phyloP scores from a whole-genome alignment of 1,139 yeast genomes.

The Pneumocystis canis region DNA sequence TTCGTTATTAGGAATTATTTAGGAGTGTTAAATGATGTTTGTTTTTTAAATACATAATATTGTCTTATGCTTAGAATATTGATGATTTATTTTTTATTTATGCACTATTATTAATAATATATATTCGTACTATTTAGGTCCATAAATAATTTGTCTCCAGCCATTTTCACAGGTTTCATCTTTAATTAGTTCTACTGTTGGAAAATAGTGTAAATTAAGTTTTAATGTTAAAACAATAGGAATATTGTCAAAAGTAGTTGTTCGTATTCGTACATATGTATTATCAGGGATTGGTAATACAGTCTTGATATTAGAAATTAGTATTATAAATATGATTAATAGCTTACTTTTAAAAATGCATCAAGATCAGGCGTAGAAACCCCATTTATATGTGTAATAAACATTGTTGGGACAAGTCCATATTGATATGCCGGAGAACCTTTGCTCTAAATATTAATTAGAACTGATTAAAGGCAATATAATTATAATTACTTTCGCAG shows the following conservation, averaged over 20 bases:
- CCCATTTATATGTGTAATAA: constrained; percentile 81
- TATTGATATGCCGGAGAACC: constrained; percentile 83
- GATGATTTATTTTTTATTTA: background rate
- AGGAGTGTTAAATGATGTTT: background rate
- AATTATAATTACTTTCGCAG: constrained; percentile 26
- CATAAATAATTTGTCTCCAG: background rate
- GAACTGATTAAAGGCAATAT: background rate
- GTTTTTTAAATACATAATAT: background rate
- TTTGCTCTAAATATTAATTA: constrained; percentile 29
- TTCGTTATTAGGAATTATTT: too few species aligned
- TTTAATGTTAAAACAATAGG: constrained; percentile 76
- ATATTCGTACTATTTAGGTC: background rate
- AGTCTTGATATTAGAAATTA: constrained; percentile 21
- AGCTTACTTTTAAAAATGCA: constrained; percentile 34
- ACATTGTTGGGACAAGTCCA: constrained; percentile 64
- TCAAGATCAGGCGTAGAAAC: constrained; percentile 53
- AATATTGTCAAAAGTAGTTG: constrained; percentile 70
- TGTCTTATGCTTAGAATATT: background rate
- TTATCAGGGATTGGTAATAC: constrained; percentile 59
- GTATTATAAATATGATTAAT: background rate
- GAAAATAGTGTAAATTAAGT: constrained; percentile 83
- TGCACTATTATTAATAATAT: background rate
- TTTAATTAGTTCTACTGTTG: constrained; percentile 49
- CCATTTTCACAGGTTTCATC: constrained; percentile 5
- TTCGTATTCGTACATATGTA: constrained; percentile 64